These are phyloP conservation scores for Maudiozyma saulgeensis DNA, from an alignment of 805 yeast genomes.

Conservation along the genomic window DNA sequence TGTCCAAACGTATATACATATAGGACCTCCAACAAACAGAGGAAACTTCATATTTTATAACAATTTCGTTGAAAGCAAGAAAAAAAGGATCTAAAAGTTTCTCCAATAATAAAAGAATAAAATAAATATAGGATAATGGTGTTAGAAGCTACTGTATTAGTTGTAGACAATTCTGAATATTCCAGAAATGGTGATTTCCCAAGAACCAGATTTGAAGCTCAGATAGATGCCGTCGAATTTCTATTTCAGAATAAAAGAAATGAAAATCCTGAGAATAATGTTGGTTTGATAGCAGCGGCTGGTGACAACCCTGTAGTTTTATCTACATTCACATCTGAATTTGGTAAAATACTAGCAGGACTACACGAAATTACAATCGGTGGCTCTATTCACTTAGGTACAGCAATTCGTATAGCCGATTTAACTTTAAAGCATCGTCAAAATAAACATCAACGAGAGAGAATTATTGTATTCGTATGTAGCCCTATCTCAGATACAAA, in stretches of 20 bases:
- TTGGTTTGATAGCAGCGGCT: slow-evolving; percentile 77
- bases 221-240: slow-evolving; percentile 77
- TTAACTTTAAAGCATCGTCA: slow-evolving; percentile 93
- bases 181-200: slow-evolving; percentile 93
- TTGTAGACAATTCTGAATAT: slow-evolving; percentile 91
- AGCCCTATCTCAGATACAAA: slow-evolving; percentile 64
- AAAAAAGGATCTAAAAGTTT: too few species aligned
- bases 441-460: slow-evolving; percentile 82
- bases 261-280: slow-evolving; percentile 88
- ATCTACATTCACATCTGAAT: slow-evolving; percentile 78
- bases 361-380: slow-evolving; percentile 66
- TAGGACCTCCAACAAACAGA: too few species aligned
- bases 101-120: too few species aligned
- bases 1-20: too few species aligned
- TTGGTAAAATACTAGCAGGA: slow-evolving; percentile 77
- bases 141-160: slow-evolving; percentile 91
- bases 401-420: slow-evolving; percentile 88
- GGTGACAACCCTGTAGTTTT: slow-evolving; percentile 83
- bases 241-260: slow-evolving; percentile 79
- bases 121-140: slow-evolving; percentile 45
- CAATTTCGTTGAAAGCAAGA: too few species aligned
- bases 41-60: too few species aligned
- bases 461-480: slow-evolving; percentile 84
- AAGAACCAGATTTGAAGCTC: slow-evolving; percentile 84
- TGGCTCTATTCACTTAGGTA: slow-evolving; percentile 60